Evolutionary conservation across 352 stramenopile species (phyloP).

Genomic region (Globisporangium uncinulatum): DNA sequence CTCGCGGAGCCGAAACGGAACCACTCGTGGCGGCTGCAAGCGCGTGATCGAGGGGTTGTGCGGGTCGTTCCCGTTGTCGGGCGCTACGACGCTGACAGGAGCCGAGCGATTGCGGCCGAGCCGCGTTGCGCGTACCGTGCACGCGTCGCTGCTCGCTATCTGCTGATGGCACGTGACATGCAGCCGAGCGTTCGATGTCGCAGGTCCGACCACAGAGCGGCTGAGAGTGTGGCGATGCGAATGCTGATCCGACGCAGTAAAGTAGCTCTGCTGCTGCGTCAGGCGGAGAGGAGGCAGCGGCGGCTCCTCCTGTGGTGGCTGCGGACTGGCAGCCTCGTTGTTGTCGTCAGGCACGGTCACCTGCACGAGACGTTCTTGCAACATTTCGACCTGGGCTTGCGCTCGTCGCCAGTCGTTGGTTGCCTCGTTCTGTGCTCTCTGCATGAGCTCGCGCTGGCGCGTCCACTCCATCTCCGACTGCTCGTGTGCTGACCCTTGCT

Average conservation of each 20-base stretch:
- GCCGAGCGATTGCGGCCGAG: conserved; percentile 6
- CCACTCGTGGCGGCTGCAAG: conserved; percentile 1
- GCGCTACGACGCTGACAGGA: neutral
- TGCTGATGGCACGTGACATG: conserved; percentile 5
- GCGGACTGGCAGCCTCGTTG: neutral
- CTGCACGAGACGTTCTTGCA: conserved; percentile 4
- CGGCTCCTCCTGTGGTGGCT: neutral
- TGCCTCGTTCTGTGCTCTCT: neutral
- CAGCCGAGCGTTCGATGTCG: neutral
- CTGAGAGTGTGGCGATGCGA: neutral
- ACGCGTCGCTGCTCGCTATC: neutral
- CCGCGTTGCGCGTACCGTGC: conserved; percentile 1
- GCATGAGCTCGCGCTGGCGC: neutral
- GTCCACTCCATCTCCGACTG: conserved; percentile 2
- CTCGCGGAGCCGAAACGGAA: conserved; percentile 6
- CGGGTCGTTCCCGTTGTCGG: neutral
- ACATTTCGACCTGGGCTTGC: conserved; percentile 1
- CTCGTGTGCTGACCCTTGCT: conserved; percentile 1
- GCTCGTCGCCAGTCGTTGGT: neutral
- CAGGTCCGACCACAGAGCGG: conserved; percentile 1
- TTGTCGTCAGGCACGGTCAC: neutral
- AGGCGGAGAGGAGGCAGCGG: neutral
- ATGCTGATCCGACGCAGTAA: neutral
- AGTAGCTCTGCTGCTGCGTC: neutral
- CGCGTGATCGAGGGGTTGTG: neutral